phyloP scores from a whole-genome alignment of 805 yeast genomes.

The Nakazawaea ambrosiae region DNA sequence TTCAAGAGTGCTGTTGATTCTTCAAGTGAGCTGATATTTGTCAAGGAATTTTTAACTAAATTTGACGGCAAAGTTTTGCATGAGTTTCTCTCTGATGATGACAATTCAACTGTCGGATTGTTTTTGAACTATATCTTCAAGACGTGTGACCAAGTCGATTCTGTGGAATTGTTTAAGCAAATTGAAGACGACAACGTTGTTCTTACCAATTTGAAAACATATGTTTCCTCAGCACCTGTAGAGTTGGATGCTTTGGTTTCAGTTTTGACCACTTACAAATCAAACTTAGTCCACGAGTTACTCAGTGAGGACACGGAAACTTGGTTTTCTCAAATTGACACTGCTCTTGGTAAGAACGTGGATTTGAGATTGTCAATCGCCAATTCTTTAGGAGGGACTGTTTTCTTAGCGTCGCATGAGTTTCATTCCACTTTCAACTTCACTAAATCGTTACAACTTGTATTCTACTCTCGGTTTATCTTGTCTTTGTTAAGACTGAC shows the following conservation, averaged over 20 bases:
- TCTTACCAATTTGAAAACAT: too few relatives aligned
- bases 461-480: neutral
- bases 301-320: too few relatives aligned
- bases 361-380: slow-evolving; percentile 36
- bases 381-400: slow-evolving; percentile 37
- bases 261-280: too few relatives aligned
- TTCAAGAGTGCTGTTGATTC: slow-evolving; percentile 21
- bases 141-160: slow-evolving; percentile 14
- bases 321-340: too few relatives aligned
- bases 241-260: too few relatives aligned
- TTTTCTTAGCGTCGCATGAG: slow-evolving; percentile 23
- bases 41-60: slow-evolving; percentile 14
- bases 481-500: too few relatives aligned
- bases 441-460: too few relatives aligned
- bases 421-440: slow-evolving; percentile 11
- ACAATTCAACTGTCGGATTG: slow-evolving; percentile 12
- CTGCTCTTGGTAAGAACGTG: slow-evolving; percentile 18
- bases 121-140: slow-evolving; percentile 14
- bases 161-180: neutral
- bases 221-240: too few relatives aligned
- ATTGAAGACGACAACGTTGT: too few relatives aligned
- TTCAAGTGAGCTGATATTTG: slow-evolving; percentile 16
- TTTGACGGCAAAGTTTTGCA: slow-evolving; percentile 12
- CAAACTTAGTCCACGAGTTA: too few relatives aligned
- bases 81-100: slow-evolving; percentile 11